Base-by-base conservation (phyloP, 2,329 filamentous ascomycete species). In the Dactylellina cionopaga region DNA sequence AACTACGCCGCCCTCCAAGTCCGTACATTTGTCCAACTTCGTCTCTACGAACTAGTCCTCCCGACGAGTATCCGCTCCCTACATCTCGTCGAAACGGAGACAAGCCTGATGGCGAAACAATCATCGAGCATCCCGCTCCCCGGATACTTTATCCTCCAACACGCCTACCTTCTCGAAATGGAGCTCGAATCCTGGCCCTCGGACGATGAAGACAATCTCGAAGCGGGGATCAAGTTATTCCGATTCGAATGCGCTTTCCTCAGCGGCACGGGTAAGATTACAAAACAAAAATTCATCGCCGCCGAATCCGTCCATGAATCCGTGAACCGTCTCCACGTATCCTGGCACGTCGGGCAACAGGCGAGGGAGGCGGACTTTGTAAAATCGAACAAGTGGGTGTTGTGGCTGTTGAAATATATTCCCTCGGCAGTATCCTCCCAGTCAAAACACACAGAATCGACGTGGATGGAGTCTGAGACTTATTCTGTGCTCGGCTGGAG, bases 31-130 rank as follows among this genome's bases (percentile, higher is more conserved):
- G 39, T 64, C 51, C 41, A 64, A 22, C 66, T 71, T 5, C 44
- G 59, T 25, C 51, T 71, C 10, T 59, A 58, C 66, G 66, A 71
- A 10, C 52, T 71, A 19, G 13, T 64, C 17, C 56, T 71, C 10
- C 66, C 66, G 4, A 49, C 27, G 13, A 58, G 59, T 19, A 71
- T 64, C 29, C 58, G 58, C 17, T 54, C 66, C 17, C 27, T 71
- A 17, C 66, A 71, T 17, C 43, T 71, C 33, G 66, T 71, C 51
- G 58, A 71, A 24, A 71, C 66, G 2, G 58, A 71, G 37, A 64
- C 66, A 2, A 39, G 43, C 41, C 27, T 64, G 43, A 71, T 71
- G 66, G 22, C 33, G 5, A 58, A 52, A 13, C 49, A 58, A 22
- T 37, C 49, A 1, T 13, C 41, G 3, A 35, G 33, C 25, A 37